Evolutionary conservation across 148 eudicot genomes (phyloP), one percentile per base, ranked within the genome.

Genomic region (Cornus suecica): DNA sequence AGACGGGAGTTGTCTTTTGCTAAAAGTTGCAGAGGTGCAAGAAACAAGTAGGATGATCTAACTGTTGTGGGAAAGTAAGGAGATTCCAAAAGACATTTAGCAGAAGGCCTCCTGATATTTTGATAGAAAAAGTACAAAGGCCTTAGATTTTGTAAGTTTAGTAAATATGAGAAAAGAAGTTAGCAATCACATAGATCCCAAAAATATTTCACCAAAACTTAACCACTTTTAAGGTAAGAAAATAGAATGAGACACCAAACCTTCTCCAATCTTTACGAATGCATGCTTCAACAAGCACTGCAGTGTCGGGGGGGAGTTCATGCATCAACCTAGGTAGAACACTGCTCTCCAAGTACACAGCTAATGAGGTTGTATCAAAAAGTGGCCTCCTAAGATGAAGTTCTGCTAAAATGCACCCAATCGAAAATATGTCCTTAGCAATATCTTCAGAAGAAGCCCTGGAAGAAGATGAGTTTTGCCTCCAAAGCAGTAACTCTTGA

Each of bases 341-440:
- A 77, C 92, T 88, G 80, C 78, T 80, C 70, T 87, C 80, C 70
- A 85, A 64, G 81, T 87, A 95, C 29, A 81, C 28, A 73, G 82
- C 84, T 67, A 91, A 71, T 54, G 97, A 91, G 70, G 75, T 68
- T 56, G 87, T 83, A 87, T 88, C 84, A 87, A 95, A 95, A 75
- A 95, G 94, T 69, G 97, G 97, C 80, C 79, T 95, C 67, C 79
- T 79, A 90, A 91, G 79, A 78, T 95, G 85, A 76, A 95, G 88
- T 80, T 95, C 97, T 63, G 99, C 97, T 76, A 95, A 81, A 71
- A 95, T 87, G 85, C 99, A 95, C 37, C 99, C 99, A 76, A 88
- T 70, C 62, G 97, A 89, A 84, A 95, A 95, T 9, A 95, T 88
- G 82, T 95, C 99, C 76, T 75, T 83, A 7, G 91, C 88, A 72